Evolutionary conservation across 2,329 filamentous ascomycete genomes (phyloP), one percentile per base, ranked within the genome.

Genomic region (Fusarium siculi): DNA sequence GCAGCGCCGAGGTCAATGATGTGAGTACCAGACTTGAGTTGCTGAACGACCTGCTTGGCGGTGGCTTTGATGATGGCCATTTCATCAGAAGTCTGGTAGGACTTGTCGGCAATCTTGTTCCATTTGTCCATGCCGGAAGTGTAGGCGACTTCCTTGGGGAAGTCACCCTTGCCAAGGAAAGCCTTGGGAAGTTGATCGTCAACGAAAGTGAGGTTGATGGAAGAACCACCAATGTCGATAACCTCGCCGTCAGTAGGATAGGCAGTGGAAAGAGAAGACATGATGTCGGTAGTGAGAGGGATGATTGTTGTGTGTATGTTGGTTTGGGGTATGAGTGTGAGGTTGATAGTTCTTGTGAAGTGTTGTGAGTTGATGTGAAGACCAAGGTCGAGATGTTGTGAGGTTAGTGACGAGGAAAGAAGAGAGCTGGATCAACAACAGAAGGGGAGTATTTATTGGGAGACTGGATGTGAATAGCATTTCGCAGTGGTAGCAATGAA

Each of bases 71-170:
- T 78, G 42, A 78, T 77, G 0, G 54, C 4, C 19, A 76, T 58
- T 7, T 78, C 76, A 1, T 75, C 60, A 0, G 63, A 53, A 1
- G 76, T 78, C 43, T 78, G 76, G 23, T 77, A 77, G 0, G 75
- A 78, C 3, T 43, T 56, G 16, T 72, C 55, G 1, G 76, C 62
- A 1, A 78, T 73, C 0, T 28, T 42, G 0, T 55, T 62, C 76
- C 76, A 78, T 11, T 74, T 66, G 0, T 69, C 60, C 76, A 78
- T 77, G 0, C 68, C 70, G 0, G 60, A 42, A 1, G 68, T 76
- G 57, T 78, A 78, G 14, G 75, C 76, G 6, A 78, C 23, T n/a
- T 78, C 76, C 67, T 78, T 78, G 2, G 76, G 76, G 50, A 78
- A 76, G n/a, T 74, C 73, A 3, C 53, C 74, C 32, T 73, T 16